A percentile compares a stretch with the other conserved stretches of the same genome.
Conservation (phyloP, 768 basidiomycete genomes). For the Mycena kentingensis region DNA sequence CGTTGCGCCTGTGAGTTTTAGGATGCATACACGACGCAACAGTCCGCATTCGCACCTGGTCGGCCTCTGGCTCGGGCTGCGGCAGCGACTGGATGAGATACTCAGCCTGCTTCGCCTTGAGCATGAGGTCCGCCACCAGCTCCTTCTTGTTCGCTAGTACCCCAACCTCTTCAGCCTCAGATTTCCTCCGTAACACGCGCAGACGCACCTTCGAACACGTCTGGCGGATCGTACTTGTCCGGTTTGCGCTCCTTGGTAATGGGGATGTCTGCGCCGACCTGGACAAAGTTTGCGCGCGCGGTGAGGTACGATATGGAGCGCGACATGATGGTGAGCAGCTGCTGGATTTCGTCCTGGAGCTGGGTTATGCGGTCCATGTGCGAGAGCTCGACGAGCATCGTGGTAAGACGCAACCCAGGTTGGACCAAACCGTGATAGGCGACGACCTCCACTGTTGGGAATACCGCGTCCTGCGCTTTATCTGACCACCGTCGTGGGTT, state of each 20-base stretch:
- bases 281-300: conserved; percentile 71
- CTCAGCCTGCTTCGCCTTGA: conserved; percentile 89
- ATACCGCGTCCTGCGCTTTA: too few relatives aligned
- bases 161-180: neutral
- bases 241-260: conserved; percentile 76
- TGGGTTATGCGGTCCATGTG: conserved; percentile 97
- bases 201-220: conserved; percentile 70
- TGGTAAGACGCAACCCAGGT: too few relatives aligned
- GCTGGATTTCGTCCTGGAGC: conserved; percentile 90
- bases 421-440: too few relatives aligned
- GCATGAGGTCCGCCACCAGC: conserved; percentile 77
- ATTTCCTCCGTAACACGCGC: neutral
- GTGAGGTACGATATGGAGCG: conserved; percentile 80
- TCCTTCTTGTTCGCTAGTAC: conserved; percentile 77
- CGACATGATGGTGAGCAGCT: conserved; percentile 90
- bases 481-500: too few relatives aligned
- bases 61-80: conserved; percentile 75
- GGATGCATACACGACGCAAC: too few relatives aligned
- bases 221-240: conserved; percentile 71
- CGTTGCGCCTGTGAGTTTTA: too few relatives aligned
- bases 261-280: conserved; percentile 79
- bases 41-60: conserved; percentile 72
- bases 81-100: conserved; percentile 81
- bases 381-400: conserved; percentile 91
- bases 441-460: too few relatives aligned